phyloP scores from a whole-genome alignment of 2,329 filamentous ascomycete genomes.

The Venturiaceae sp. region DNA sequence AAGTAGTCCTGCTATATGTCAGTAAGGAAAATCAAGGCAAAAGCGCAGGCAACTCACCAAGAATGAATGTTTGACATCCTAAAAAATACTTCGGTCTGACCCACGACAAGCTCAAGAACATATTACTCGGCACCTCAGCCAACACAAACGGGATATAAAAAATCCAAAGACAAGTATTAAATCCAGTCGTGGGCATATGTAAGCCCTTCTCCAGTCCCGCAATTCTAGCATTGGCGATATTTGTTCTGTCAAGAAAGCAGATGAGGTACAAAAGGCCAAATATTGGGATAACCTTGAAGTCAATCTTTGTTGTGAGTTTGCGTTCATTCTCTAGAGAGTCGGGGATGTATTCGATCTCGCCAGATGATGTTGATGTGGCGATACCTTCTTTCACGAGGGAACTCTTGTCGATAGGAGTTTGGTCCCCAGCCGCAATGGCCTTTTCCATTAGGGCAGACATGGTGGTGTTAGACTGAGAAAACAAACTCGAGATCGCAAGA shows the following conservation, averaged over 20 bases:
- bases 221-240: constrained; percentile 61
- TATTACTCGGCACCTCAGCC: constrained; percentile 54
- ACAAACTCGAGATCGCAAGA: too few species aligned
- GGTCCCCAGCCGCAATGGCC: background rate
- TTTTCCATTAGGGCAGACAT: background rate
- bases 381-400: background rate
- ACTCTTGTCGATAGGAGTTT: background rate
- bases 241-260: constrained; percentile 60
- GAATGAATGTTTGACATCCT: constrained; percentile 37
- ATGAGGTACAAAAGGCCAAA: constrained; percentile 58
- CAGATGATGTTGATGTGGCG: background rate
- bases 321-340: background rate
- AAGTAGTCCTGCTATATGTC: background rate
- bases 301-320: background rate
- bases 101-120: constrained; percentile 45
- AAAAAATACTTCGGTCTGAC: constrained; percentile 52
- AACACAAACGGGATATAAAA: constrained; percentile 1
- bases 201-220: constrained; percentile 51
- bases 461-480: background rate
- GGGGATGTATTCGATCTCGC: background rate
- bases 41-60: background rate
- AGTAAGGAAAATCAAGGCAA: background rate
- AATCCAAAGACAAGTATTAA: background rate
- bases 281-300: constrained; percentile 47
- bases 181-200: constrained; percentile 26